A percentile compares a stretch with the other conserved stretches of the same genome.
Conservation (phyloP, 192 early-diverging fungal genomes). For the Rhizophagus clarus region DNA sequence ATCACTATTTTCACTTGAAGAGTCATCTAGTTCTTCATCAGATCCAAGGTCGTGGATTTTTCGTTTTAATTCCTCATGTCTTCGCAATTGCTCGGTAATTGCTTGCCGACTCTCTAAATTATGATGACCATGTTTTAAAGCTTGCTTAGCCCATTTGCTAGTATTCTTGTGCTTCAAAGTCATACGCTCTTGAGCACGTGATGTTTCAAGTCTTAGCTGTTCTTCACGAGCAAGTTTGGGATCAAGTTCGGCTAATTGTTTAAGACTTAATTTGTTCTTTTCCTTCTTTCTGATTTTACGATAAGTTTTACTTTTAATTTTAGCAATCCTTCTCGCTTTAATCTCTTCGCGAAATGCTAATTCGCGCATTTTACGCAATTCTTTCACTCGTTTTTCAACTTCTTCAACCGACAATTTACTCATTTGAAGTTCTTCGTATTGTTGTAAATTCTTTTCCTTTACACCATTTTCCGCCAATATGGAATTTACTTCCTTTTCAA, state of each 20-base stretch:
- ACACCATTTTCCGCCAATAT: constrained; percentile 74
- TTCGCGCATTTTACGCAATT: constrained; percentile 89
- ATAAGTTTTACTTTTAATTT: constrained; percentile 98
- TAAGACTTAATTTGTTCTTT: constrained; percentile 54
- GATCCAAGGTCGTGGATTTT: constrained; percentile 75
- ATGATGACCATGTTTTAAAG: constrained; percentile 62
- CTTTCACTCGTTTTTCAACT: constrained; percentile 68
- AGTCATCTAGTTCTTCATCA: constrained; percentile 55
- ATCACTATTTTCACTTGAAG: constrained; percentile 43
- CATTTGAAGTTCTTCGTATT: constrained; percentile 84
- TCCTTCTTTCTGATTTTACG: constrained; percentile 86
- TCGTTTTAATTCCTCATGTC: constrained; percentile 76
- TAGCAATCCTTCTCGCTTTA: constrained; percentile 87
- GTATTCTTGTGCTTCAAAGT: constrained; percentile 92
- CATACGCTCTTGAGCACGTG: constrained; percentile 91
- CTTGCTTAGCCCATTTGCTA: constrained; percentile 93
- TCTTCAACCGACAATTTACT: constrained; percentile 85
- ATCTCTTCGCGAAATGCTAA: constrained; percentile 92
- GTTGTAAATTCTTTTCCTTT: constrained; percentile 75
- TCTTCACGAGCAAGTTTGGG: constrained; percentile 69
- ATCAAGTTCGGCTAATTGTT: constrained; percentile 65
- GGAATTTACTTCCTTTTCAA: constrained; percentile 80
- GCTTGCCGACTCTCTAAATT: constrained; percentile 74
- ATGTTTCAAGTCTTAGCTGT: constrained; percentile 67
- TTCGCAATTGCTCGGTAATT: constrained; percentile 79